These are phyloP conservation scores for Lepidium campestre DNA, from an alignment of 441 rosid genomes.

Conservation along the genomic window DNA sequence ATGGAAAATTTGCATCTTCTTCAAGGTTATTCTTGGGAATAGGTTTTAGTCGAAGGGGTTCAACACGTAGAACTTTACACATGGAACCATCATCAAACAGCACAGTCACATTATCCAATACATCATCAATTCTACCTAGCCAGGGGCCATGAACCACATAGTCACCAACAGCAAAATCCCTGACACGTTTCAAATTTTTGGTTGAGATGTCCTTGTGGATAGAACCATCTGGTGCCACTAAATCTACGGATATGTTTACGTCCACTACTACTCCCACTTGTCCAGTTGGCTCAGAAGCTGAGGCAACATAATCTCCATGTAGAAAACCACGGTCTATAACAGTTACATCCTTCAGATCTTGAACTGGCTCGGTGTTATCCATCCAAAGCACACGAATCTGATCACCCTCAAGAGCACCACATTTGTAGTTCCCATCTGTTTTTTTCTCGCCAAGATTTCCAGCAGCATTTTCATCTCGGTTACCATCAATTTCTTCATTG, in stretches of 20 bases:
- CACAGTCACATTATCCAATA: conserved; percentile 88
- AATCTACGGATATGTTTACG: conserved; percentile 66
- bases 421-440: conserved; percentile 32
- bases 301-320: conserved; percentile 89
- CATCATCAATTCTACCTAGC: conserved; percentile 93
- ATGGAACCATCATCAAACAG: conserved; percentile 90
- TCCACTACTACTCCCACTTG: conserved; percentile 89
- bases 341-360: conserved; percentile 49
- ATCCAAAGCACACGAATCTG: conserved; percentile 93
- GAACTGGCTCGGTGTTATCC: conserved; percentile 69
- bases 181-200: conserved; percentile 70
- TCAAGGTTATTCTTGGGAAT: conserved; percentile 63
- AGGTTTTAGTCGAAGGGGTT: conserved; percentile 70
- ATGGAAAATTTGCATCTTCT: conserved; percentile 79
- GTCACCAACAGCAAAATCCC: conserved; percentile 83
- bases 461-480: conserved; percentile 30
- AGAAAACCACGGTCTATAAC: conserved; percentile 90
- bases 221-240: conserved; percentile 67
- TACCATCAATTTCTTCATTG: conserved; percentile 21
- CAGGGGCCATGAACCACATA: conserved; percentile 88
- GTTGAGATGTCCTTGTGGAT: conserved; percentile 55
- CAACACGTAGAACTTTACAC: conserved; percentile 82
- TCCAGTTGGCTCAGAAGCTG: conserved; percentile 75
- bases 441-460: conserved; percentile 30
- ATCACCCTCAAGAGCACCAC: conserved; percentile 54